These are phyloP conservation scores for Lonicera japonica DNA, from an alignment of 129 eudicot genomes.

Conservation along the genomic window DNA sequence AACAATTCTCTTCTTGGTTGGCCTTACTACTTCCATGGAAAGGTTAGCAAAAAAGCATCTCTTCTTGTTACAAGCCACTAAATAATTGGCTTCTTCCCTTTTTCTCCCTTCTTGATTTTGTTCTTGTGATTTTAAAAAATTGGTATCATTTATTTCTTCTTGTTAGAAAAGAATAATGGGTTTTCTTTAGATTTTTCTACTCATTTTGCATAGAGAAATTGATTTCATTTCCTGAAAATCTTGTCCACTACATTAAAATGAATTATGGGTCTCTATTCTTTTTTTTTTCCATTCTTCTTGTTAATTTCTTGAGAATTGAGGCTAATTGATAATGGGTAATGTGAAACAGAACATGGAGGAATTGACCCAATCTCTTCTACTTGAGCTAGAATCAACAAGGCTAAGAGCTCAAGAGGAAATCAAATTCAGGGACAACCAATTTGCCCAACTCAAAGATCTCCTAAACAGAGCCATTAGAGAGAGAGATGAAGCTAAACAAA, in stretches of 20 bases:
- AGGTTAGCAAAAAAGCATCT: conserved; percentile 25
- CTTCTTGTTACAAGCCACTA: not conserved
- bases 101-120: not conserved
- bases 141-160: not conserved
- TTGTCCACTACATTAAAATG: not conserved
- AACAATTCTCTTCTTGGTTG: conserved; percentile 42
- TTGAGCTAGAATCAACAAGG: conserved; percentile 71
- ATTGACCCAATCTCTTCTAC: conserved; percentile 41
- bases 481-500: conserved; percentile 54
- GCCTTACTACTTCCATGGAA: conserved; percentile 45
- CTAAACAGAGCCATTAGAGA: conserved; percentile 38
- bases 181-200: not conserved
- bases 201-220: not conserved
- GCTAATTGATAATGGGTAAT: conserved; percentile 3
- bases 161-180: too few species aligned
- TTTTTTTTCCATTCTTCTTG: not conserved
- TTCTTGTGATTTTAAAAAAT: not conserved
- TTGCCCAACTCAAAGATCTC: conserved; percentile 43
- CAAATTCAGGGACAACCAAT: conserved; percentile 41
- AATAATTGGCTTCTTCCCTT: too few species aligned
- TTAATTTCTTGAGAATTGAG: not conserved
- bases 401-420: conserved; percentile 65
- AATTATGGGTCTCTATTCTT: too few species aligned
- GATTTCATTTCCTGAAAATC: not conserved
- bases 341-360: conserved; percentile 53